Percentiles rank a stretch among this genome's conserved stretches.
Evolutionary conservation across 2,329 filamentous ascomycete genomes (phyloP).

Genomic region (Penicillium decumbens): DNA sequence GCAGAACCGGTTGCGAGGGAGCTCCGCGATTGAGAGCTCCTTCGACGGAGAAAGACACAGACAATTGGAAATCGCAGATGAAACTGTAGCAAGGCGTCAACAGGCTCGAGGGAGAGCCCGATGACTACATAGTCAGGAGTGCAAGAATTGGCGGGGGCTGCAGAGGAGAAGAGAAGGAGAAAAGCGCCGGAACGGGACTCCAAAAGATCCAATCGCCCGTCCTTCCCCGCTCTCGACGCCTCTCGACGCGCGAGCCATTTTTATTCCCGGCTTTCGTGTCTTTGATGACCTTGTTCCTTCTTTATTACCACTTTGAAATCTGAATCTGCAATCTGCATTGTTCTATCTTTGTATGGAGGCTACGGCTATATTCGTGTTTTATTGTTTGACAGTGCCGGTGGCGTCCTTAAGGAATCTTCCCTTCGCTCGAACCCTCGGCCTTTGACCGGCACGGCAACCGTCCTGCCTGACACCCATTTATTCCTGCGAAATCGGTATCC

Average conservation of each 20-base stretch:
- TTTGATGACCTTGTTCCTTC: background rate
- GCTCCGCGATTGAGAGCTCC: slow-evolving; percentile 26
- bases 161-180: slow-evolving; percentile 31
- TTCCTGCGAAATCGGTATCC: background rate
- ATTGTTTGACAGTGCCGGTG: background rate
- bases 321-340: background rate
- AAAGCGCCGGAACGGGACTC: slow-evolving; percentile 32
- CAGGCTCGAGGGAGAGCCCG: slow-evolving; percentile 31
- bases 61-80: slow-evolving; percentile 29
- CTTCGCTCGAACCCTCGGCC: background rate
- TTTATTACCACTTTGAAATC: background rate
- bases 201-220: slow-evolving; percentile 29
- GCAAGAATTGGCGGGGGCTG: slow-evolving; percentile 30
- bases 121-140: slow-evolving; percentile 42
- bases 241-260: slow-evolving; percentile 20
- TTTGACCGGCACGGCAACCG: slow-evolving; percentile 6
- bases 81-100: slow-evolving; percentile 25
- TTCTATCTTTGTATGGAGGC: background rate
- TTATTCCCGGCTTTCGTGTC: background rate
- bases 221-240: slow-evolving; percentile 30
- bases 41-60: slow-evolving; percentile 14
- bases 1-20: slow-evolving; percentile 21
- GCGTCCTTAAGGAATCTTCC: background rate
- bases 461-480: background rate
- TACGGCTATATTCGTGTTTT: background rate